Evolutionary conservation across 768 basidiomycete genomes (phyloP).

Genomic region (Cytidiella melzeri): DNA sequence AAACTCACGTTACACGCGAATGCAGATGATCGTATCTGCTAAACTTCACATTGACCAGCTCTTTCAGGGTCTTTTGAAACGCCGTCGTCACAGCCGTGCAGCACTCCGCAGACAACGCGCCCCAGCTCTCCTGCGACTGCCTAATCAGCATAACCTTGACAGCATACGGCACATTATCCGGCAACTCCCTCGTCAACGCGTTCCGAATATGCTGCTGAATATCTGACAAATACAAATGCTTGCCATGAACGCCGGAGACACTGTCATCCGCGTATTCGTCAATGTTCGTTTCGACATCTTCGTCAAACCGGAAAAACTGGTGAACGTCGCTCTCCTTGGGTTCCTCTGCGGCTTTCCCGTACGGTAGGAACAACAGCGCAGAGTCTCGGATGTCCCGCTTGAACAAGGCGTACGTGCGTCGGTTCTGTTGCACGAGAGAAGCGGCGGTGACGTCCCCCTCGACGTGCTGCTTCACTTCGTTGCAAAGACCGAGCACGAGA

Average conservation of each 20-base stretch:
- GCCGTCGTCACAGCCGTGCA: constrained; percentile 91
- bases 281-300: neutral
- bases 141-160: constrained; percentile 51
- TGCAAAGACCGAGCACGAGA: constrained; percentile 29
- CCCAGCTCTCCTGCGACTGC: constrained; percentile 42
- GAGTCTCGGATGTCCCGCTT: constrained; percentile 32
- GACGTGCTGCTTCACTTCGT: constrained; percentile 24
- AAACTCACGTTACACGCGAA: neutral
- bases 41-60: constrained; percentile 29
- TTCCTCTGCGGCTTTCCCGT: constrained; percentile 13
- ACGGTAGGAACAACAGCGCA: constrained; percentile 36
- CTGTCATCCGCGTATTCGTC: neutral
- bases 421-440: constrained; percentile 30
- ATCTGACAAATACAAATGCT: constrained; percentile 31
- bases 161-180: constrained; percentile 60
- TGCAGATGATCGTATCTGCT: neutral
- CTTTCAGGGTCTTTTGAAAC: constrained; percentile 60
- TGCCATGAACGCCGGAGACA: too few relatives aligned
- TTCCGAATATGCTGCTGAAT: constrained; percentile 34
- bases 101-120: constrained; percentile 76
- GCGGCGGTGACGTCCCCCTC: constrained; percentile 22
- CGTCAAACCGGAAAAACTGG: neutral
- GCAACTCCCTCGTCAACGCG: constrained; percentile 67
- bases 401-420: constrained; percentile 28
- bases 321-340: neutral